phyloP scores from a whole-genome alignment of 345 rosid species.

The Balakata baccata region DNA sequence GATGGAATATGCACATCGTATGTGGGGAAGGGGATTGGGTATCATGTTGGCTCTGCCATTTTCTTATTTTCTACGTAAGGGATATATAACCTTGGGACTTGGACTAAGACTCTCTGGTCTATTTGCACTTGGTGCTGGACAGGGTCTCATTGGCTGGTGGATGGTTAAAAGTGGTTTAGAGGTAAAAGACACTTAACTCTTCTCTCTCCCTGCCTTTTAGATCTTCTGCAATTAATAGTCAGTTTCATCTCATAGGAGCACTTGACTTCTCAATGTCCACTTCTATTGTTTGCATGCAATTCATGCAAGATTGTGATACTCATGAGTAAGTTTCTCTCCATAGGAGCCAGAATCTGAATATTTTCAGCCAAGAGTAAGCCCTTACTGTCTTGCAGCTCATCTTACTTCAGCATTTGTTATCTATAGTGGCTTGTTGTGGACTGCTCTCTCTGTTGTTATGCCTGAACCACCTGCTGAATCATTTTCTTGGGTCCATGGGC shows the following conservation, averaged over 20 bases:
- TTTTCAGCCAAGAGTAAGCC: slow-evolving; percentile 88
- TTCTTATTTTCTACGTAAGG: slow-evolving; percentile 81
- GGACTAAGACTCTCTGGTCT: slow-evolving; percentile 74
- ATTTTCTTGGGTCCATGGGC: slow-evolving; percentile 73
- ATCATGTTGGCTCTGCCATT: slow-evolving; percentile 94
- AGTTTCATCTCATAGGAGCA: not conserved
- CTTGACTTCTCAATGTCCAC: not conserved
- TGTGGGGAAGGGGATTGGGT: slow-evolving; percentile 99
- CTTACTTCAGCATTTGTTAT: slow-evolving; percentile 91
- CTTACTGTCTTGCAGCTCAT: slow-evolving; percentile 92
- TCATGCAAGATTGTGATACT: slow-evolving; percentile 10
- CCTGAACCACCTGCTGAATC: slow-evolving; percentile 96
- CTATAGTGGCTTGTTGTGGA: slow-evolving; percentile 89
- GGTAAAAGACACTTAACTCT: slow-evolving; percentile 37
- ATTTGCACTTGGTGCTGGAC: slow-evolving; percentile 95
- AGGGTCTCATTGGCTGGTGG: slow-evolving; percentile 98
- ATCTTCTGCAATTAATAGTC: not conserved
- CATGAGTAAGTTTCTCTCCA: slow-evolving; percentile 16
- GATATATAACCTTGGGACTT: slow-evolving; percentile 76
- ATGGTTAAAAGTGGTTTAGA: slow-evolving; percentile 97
- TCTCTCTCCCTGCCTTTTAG: not conserved
- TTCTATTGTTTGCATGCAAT: not conserved
- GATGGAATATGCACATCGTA: slow-evolving; percentile 97
- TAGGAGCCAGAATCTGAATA: slow-evolving; percentile 91
- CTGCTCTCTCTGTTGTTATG: slow-evolving; percentile 84